These are phyloP conservation scores for Amanita subjunquillea DNA, from an alignment of 768 basidiomycete species.

Conservation along the genomic window DNA sequence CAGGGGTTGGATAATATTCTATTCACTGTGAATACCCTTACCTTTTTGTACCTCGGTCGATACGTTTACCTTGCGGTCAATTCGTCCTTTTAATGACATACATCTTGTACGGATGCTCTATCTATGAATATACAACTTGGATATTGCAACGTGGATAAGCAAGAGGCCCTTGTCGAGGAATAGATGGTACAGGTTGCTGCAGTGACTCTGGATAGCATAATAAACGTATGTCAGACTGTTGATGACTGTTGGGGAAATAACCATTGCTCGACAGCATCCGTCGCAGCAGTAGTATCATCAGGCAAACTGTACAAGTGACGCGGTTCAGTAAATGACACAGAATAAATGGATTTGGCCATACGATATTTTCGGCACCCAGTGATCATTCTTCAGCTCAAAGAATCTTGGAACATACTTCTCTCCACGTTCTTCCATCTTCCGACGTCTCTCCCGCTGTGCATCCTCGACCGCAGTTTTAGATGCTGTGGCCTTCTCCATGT, in stretches of 20 bases:
- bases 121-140: slow-evolving; percentile 6
- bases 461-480: slow-evolving; percentile 91
- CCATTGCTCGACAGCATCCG: slow-evolving; percentile 62
- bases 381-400: slow-evolving; percentile 67
- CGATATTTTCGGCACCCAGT: slow-evolving; percentile 77
- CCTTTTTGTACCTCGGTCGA: neutral
- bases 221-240: neutral
- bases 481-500: slow-evolving; percentile 91
- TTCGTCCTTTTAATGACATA: neutral
- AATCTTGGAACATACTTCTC: slow-evolving; percentile 64
- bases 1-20: neutral
- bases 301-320: slow-evolving; percentile 43
- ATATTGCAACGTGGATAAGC: neutral
- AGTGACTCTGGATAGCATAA: neutral
- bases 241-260: slow-evolving; percentile 41
- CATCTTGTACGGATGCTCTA: neutral
- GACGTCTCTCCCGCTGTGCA: slow-evolving; percentile 75
- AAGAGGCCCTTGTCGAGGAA: neutral
- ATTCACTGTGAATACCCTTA: neutral
- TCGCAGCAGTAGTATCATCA: slow-evolving; percentile 56
- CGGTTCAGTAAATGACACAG: slow-evolving; percentile 5
- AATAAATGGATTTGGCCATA: slow-evolving; percentile 23
- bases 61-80: neutral
- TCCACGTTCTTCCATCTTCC: slow-evolving; percentile 64
- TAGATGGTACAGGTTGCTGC: neutral